Evolutionary conservation across 2,329 filamentous ascomycete species (phyloP).

Genomic region (Penicillium sp.): DNA sequence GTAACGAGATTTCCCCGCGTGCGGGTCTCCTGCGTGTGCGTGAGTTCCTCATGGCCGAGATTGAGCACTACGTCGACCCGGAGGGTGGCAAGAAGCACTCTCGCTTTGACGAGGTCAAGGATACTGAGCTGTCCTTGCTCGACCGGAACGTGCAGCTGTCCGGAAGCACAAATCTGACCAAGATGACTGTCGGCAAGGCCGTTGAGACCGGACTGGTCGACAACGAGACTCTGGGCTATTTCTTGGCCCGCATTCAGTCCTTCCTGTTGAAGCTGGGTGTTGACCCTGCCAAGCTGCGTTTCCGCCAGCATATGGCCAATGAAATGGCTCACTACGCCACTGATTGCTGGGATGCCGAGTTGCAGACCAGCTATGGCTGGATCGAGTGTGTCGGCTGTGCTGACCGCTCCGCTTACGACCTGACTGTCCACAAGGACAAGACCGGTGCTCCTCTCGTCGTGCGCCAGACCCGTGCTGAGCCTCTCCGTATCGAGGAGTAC

Average conservation of each 20-base stretch:
- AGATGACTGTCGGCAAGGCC: slow-evolving; percentile 78
- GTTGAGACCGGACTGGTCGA: slow-evolving; percentile 81
- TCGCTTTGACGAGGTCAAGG: slow-evolving; percentile 80
- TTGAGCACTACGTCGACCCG: slow-evolving; percentile 97
- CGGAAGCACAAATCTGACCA: slow-evolving; percentile 73
- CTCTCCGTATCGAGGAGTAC: slow-evolving; percentile 80
- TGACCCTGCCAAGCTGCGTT: slow-evolving; percentile 83
- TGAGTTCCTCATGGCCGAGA: slow-evolving; percentile 98
- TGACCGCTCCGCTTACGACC: slow-evolving; percentile 90
- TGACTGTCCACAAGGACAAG: slow-evolving; percentile 88
- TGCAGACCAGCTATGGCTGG: slow-evolving; percentile 91
- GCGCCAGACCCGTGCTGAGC: slow-evolving; percentile 74
- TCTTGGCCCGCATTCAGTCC: slow-evolving; percentile 86
- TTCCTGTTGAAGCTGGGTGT: slow-evolving; percentile 88
- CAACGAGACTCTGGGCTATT: slow-evolving; percentile 98
- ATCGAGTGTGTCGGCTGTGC: slow-evolving; percentile 98
- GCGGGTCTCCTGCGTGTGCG: slow-evolving; percentile 88
- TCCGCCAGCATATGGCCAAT: slow-evolving; percentile 93
- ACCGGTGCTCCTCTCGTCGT: slow-evolving; percentile 85
- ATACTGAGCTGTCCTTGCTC: slow-evolving; percentile 79
- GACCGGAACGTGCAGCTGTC: slow-evolving; percentile 81
- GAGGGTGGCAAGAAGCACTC: slow-evolving; percentile 90
- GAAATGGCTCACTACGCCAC: slow-evolving; percentile 91
- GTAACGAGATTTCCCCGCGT: slow-evolving; percentile 95
- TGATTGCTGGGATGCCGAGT: slow-evolving; percentile 97